Evolutionary conservation across 768 basidiomycete genomes (phyloP).

Genomic region (Phaeolepiota aurea): DNA sequence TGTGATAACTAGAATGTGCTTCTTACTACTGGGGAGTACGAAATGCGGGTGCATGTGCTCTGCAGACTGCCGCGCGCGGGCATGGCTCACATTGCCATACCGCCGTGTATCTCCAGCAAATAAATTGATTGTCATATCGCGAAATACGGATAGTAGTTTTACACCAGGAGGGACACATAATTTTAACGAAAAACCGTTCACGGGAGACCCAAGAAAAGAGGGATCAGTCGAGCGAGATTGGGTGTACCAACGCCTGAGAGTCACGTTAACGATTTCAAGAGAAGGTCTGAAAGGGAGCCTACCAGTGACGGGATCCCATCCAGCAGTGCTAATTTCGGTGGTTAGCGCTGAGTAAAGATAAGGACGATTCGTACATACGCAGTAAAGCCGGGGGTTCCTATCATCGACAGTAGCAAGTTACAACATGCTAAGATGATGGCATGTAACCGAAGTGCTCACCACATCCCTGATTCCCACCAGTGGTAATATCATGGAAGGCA

Average conservation of each 20-base stretch:
- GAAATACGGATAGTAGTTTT: too few relatives aligned
- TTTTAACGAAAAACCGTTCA: too few relatives aligned
- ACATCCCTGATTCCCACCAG: constrained; percentile 23
- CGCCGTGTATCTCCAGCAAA: too few relatives aligned
- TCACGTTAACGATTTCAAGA: not conserved
- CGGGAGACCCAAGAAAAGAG: constrained; percentile 9
- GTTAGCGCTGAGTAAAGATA: not conserved
- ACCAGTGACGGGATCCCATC: constrained; percentile 37
- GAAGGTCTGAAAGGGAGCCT: constrained; percentile 1
- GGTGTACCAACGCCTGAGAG: constrained; percentile 27
- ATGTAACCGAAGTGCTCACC: constrained; percentile 12
- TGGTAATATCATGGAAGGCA: constrained; percentile 25
- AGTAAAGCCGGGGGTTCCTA: constrained; percentile 24
- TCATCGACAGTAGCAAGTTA: not conserved
- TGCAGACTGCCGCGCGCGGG: too few relatives aligned
- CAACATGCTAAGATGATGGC: constrained; percentile 9
- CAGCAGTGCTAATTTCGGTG: constrained; percentile 16
- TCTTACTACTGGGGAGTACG: too few relatives aligned
- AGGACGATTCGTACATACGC: constrained; percentile 14
- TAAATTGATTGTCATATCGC: too few relatives aligned
- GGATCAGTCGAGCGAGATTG: constrained; percentile 9
- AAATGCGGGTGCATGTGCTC: too few relatives aligned
- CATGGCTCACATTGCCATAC: too few relatives aligned
- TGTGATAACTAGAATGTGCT: too few relatives aligned
- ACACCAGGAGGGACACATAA: too few relatives aligned